Evolutionary conservation across 106 monocot species (phyloP).

Genomic region (Phalaenopsis aphrodite): DNA sequence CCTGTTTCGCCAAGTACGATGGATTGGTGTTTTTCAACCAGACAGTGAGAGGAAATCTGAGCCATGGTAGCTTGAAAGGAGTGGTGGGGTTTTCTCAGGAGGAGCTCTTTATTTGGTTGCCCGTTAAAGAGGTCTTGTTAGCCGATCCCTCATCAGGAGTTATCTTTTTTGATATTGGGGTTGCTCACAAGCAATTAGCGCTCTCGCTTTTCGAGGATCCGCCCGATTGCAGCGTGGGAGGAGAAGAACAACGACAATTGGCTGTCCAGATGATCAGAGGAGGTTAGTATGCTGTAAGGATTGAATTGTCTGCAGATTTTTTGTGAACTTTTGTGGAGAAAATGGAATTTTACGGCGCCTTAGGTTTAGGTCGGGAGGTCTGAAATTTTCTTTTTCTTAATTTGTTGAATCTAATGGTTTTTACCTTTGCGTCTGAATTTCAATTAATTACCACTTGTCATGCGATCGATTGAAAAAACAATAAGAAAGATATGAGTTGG

Average conservation of each 20-base stretch:
- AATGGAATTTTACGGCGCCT: too few relatives aligned
- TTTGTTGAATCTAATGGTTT: too few relatives aligned
- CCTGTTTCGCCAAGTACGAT: constrained; percentile 40
- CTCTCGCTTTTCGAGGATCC: constrained; percentile 10
- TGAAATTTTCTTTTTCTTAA: too few relatives aligned
- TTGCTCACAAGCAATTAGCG: constrained; percentile 8
- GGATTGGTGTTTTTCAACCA: constrained; percentile 11
- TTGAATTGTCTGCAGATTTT: neutral
- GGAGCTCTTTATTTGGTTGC: constrained; percentile 12
- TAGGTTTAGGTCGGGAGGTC: too few relatives aligned
- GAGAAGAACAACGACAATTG: neutral
- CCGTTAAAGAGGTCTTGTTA: neutral
- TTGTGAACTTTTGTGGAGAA: too few relatives aligned
- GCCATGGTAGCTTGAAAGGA: constrained; percentile 8
- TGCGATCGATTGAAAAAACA: too few relatives aligned
- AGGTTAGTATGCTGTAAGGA: neutral
- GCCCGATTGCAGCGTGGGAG: constrained; percentile 6
- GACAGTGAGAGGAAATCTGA: constrained; percentile 7
- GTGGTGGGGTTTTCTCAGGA: constrained; percentile 10
- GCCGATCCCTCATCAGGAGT: neutral
- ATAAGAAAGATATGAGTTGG: too few relatives aligned
- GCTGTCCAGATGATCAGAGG: constrained; percentile 6
- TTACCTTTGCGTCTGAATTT: too few relatives aligned
- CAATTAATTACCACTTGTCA: too few relatives aligned
- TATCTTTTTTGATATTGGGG: constrained; percentile 9